Conservation (phyloP, 2,329 filamentous ascomycete genomes). For the Fragosphaeria purpurea region DNA sequence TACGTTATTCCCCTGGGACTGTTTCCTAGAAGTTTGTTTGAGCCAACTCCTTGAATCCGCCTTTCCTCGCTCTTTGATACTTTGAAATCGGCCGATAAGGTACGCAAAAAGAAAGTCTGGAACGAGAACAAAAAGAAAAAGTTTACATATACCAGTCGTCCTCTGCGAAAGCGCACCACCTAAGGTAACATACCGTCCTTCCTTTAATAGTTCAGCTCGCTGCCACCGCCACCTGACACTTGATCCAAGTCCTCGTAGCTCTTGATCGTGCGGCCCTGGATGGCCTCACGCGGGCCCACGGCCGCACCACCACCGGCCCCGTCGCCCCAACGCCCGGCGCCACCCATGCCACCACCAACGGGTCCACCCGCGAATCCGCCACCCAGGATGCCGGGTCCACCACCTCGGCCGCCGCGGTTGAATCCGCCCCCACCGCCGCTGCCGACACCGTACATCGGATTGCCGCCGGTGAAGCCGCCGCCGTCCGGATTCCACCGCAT, state of each 20-base stretch:
- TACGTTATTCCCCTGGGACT: no score
- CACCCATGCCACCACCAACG: constrained; percentile 40
- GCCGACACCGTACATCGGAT: constrained; percentile 28
- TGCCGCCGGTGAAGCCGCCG: constrained; percentile 24
- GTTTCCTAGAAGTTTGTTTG: no score
- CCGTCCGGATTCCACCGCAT: constrained; percentile 38
- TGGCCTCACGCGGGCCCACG: constrained; percentile 80
- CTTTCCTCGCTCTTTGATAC: no score
- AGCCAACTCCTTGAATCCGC: no score
- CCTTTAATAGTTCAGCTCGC: constrained; percentile 78
- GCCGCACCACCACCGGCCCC: constrained; percentile 63
- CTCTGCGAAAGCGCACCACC: no score
- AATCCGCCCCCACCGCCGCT: constrained; percentile 23
- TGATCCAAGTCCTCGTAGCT: constrained; percentile 97
- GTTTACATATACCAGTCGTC: no score
- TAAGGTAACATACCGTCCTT: background rate
- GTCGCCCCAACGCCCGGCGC: constrained; percentile 57
- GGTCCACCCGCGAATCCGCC: constrained; percentile 23
- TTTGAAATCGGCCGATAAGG: no score
- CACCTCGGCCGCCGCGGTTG: constrained; percentile 38
- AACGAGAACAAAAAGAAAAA: no score
- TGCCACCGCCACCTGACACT: constrained; percentile 59
- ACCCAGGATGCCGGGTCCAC: constrained; percentile 24
- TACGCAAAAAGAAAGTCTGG: no score
- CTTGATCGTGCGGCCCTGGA: constrained; percentile 85